phyloP scores from a whole-genome alignment of 306 rosid genomes.

The Begonia loranthoides region DNA sequence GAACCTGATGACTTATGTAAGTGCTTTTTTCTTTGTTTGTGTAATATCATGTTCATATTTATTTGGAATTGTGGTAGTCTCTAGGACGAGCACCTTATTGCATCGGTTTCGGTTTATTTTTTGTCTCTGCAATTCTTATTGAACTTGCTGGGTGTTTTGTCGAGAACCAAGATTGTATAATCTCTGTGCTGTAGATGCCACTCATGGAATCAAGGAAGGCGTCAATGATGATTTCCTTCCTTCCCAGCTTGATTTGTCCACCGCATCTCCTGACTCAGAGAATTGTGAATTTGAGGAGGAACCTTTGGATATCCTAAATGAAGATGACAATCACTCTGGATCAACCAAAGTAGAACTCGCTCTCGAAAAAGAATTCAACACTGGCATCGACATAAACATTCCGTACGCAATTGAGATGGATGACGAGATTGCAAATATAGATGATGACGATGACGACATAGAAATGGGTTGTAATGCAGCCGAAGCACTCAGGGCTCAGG shows the following conservation, averaged over 20 bases:
- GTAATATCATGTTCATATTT: not conserved
- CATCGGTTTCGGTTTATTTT: not conserved
- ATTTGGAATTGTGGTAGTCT: not conserved
- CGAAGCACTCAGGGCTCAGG: slow-evolving; percentile 8
- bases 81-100: not conserved
- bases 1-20: slow-evolving; percentile 6
- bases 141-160: not conserved
- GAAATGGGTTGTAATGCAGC: slow-evolving; percentile 7
- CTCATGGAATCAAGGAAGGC: not conserved
- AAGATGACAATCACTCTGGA: not conserved
- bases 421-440: slow-evolving; percentile 6
- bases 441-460: slow-evolving; percentile 2
- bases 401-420: not conserved
- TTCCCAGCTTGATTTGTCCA: slow-evolving; percentile 1
- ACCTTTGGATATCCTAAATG: not conserved
- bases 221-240: not conserved
- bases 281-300: slow-evolving; percentile 1
- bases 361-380: not conserved
- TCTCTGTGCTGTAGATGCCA: slow-evolving; percentile 1
- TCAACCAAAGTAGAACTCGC: not conserved
- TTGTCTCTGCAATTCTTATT: not conserved
- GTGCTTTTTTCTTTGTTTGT: not conserved
- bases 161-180: not conserved
- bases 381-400: slow-evolving; percentile 1
- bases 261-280: slow-evolving; percentile 1